A percentile compares a stretch with the other conserved stretches of the same genome.
phyloP scores from a whole-genome alignment of 2,329 filamentous ascomycete genomes.

The Akanthomyces muscarius region DNA sequence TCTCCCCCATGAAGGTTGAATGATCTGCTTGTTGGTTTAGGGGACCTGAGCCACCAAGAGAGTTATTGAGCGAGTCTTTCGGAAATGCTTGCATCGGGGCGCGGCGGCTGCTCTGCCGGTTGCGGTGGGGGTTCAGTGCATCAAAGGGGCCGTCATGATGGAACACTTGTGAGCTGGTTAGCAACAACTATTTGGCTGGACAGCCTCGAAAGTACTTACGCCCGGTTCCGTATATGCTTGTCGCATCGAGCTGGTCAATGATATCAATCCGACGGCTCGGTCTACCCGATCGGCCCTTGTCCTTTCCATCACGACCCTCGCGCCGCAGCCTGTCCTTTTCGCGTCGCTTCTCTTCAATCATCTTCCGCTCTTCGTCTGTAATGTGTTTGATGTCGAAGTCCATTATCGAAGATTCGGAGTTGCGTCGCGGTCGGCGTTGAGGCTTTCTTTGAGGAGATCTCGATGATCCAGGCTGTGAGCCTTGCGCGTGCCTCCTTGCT shows the following conservation, averaged over 20 bases:
- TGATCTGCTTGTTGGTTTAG: slow-evolving; percentile 78
- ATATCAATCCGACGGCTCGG: slow-evolving; percentile 66
- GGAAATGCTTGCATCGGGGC: slow-evolving; percentile 97
- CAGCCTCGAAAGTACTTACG: slow-evolving; percentile 51
- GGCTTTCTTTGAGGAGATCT: slow-evolving; percentile 38
- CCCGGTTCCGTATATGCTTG: slow-evolving; percentile 90
- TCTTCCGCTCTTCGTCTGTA: slow-evolving; percentile 48
- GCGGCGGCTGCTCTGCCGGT: slow-evolving; percentile 73
- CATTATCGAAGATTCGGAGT: slow-evolving; percentile 74
- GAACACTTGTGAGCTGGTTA: slow-evolving; percentile 62
- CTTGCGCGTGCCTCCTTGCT: slow-evolving; percentile 33
- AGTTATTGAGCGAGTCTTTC: slow-evolving; percentile 87
- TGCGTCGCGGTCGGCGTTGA: slow-evolving; percentile 60
- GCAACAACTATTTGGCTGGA: neutral
- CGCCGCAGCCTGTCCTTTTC: slow-evolving; percentile 25
- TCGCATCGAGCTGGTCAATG: slow-evolving; percentile 95
- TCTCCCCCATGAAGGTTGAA: slow-evolving; percentile 77
- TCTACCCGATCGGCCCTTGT: slow-evolving; percentile 47
- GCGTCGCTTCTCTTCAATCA: slow-evolving; percentile 28
- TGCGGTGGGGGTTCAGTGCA: slow-evolving; percentile 90
- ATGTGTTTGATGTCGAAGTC: slow-evolving; percentile 54
- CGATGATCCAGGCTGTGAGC: slow-evolving; percentile 22
- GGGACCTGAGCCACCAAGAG: slow-evolving; percentile 81
- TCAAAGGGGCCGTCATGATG: slow-evolving; percentile 98
- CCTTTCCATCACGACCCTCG: slow-evolving; percentile 42